Percentiles rank a stretch among this genome's conserved stretches.
Conservation (phyloP, 345 rosid species). For the Passiflora organensis region DNA sequence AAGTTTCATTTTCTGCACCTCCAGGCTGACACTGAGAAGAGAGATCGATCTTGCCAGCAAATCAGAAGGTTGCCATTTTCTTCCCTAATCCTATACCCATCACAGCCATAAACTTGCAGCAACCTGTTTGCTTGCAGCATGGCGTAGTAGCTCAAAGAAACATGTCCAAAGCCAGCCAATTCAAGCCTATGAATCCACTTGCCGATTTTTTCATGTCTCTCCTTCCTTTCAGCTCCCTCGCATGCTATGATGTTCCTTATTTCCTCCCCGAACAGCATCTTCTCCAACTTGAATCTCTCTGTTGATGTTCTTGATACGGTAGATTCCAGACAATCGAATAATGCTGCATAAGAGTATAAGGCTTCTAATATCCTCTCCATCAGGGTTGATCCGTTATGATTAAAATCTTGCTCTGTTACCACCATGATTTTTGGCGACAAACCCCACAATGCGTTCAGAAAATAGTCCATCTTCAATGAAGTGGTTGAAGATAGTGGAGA, state of each 20-base stretch:
- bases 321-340: constrained; percentile 86
- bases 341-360: constrained; percentile 75
- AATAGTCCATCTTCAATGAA: constrained; percentile 49
- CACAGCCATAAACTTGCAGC: constrained; percentile 67
- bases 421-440: constrained; percentile 77
- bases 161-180: constrained; percentile 59
- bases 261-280: constrained; percentile 85
- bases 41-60: constrained; percentile 87
- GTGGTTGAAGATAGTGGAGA: constrained; percentile 38
- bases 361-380: constrained; percentile 88
- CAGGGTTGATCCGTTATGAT: constrained; percentile 60
- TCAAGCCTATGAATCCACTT: constrained; percentile 84
- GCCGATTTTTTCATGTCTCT: constrained; percentile 84
- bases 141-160: constrained; percentile 61
- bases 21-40: constrained; percentile 85
- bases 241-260: constrained; percentile 82
- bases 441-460: constrained; percentile 54
- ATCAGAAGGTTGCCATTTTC: constrained; percentile 67
- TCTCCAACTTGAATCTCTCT: constrained; percentile 79
- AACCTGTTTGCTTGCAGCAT: constrained; percentile 67
- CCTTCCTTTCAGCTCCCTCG: constrained; percentile 75
- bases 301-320: constrained; percentile 58
- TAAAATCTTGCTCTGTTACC: constrained; percentile 74
- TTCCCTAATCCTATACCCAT: constrained; percentile 69
- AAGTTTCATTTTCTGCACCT: constrained; percentile 55